phyloP scores from a whole-genome alignment of 805 yeast genomes.

The Hanseniaspora hatyaiensis region DNA sequence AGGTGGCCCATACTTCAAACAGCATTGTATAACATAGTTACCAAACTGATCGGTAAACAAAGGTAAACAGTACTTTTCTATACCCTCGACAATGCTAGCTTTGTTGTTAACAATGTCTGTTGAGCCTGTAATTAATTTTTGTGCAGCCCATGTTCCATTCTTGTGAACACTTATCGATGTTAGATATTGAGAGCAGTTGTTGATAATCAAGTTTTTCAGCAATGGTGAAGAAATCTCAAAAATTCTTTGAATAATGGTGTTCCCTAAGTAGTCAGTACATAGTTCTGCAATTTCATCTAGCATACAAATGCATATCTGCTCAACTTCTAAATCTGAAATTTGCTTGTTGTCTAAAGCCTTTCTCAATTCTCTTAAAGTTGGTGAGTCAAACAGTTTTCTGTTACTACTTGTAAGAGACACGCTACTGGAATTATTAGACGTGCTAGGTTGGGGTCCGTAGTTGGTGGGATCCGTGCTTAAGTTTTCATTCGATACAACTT shows the following conservation, averaged over 20 bases:
- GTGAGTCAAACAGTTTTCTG: slow-evolving; percentile 67
- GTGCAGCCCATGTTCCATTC: slow-evolving; percentile 99
- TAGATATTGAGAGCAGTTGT: slow-evolving; percentile 62
- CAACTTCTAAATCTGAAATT: slow-evolving; percentile 52
- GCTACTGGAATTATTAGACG: not conserved
- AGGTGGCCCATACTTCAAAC: slow-evolving; percentile 78
- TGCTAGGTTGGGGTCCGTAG: slow-evolving; percentile 13
- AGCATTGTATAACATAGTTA: slow-evolving; percentile 89
- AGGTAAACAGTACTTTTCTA: slow-evolving; percentile 72
- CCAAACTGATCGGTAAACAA: slow-evolving; percentile 92
- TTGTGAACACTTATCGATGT: slow-evolving; percentile 92
- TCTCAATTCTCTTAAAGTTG: slow-evolving; percentile 75
- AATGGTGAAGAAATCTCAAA: slow-evolving; percentile 61
- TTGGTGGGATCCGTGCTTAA: slow-evolving; percentile 15
- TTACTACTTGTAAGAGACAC: not conserved
- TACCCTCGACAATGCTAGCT: slow-evolving; percentile 51
- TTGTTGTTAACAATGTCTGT: slow-evolving; percentile 46
- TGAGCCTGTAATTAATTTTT: slow-evolving; percentile 75
- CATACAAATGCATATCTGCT: slow-evolving; percentile 73
- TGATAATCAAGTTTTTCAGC: slow-evolving; percentile 69
- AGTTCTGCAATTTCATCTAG: slow-evolving; percentile 79
- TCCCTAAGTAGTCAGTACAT: slow-evolving; percentile 86
- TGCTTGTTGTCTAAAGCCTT: slow-evolving; percentile 52
- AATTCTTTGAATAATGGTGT: slow-evolving; percentile 86
- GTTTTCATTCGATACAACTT: not conserved